Conservation (phyloP, 1,139 yeast genomes). For the Kodamaea sp. region DNA sequence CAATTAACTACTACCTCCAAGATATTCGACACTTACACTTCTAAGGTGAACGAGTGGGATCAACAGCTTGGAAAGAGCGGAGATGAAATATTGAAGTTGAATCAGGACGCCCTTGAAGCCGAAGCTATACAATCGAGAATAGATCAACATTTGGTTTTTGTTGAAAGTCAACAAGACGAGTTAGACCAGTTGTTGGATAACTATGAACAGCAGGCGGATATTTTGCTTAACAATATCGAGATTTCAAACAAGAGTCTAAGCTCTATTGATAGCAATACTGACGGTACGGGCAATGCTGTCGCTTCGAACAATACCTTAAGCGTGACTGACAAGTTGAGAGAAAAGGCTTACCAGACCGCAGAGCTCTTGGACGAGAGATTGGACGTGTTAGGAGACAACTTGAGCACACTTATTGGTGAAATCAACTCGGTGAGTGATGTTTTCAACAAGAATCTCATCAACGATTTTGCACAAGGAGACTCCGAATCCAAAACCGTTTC, state of each 20-base stretch:
- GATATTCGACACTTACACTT: conserved; percentile 76
- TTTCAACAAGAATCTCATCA: conserved; percentile 58
- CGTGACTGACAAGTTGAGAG: conserved; percentile 81
- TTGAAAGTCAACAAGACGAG: conserved; percentile 91
- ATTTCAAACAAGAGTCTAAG: conserved; percentile 15
- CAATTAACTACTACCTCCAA: conserved; percentile 74
- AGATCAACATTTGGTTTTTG: conserved; percentile 83
- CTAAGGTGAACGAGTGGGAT: conserved; percentile 83
- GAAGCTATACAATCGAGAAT: conserved; percentile 83
- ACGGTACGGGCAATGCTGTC: conserved; percentile 5
- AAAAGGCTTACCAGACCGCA: conserved; percentile 86
- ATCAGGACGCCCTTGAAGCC: conserved; percentile 76
- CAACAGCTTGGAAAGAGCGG: conserved; percentile 80
- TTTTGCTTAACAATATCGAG: conserved; percentile 49
- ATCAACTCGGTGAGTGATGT: conserved; percentile 85
- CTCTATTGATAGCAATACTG: conserved; percentile 4
- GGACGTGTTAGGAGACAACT: conserved; percentile 72
- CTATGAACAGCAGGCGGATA: conserved; percentile 84
- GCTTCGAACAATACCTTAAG: conserved; percentile 25
- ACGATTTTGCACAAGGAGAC: conserved; percentile 27
- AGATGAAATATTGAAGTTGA: conserved; percentile 76
- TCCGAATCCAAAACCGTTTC: conserved; percentile 13
- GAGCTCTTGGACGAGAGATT: conserved; percentile 82
- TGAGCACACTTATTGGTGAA: conserved; percentile 76
- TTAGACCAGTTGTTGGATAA: conserved; percentile 78